A percentile compares a stretch with the other conserved stretches of the same genome.
Conservation (phyloP, 2,329 filamentous ascomycete species). For the Drechmeria coniospora region DNA sequence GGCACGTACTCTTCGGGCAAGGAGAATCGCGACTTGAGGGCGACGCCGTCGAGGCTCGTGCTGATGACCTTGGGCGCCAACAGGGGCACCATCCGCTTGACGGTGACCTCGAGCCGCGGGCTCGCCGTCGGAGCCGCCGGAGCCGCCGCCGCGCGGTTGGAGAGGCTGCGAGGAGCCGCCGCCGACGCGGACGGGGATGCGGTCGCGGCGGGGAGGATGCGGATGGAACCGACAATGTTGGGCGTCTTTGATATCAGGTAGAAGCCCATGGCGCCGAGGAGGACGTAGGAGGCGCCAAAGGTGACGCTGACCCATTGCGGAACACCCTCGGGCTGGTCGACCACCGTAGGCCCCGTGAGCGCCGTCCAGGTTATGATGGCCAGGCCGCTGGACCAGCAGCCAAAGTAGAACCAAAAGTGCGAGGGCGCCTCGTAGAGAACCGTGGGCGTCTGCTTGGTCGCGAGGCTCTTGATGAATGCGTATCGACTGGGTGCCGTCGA, state of each 20-base stretch:
- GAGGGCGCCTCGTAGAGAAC: constrained; percentile 50
- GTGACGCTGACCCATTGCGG: constrained; percentile 40
- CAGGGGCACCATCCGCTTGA: constrained; percentile 34
- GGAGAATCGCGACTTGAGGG: constrained; percentile 22
- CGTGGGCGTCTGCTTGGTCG: constrained; percentile 37
- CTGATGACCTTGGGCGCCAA: constrained; percentile 26
- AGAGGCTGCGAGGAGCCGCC: constrained; percentile 3
- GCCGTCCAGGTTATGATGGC: constrained; percentile 22
- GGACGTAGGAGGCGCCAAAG: constrained; percentile 41
- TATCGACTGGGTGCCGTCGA: constrained; percentile 18
- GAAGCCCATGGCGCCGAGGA: constrained; percentile 44
- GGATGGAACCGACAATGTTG: constrained; percentile 42
- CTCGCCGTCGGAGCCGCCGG: constrained; percentile 5
- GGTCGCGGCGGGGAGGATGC: constrained; percentile 33
- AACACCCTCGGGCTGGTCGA: constrained; percentile 30
- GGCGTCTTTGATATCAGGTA: constrained; percentile 42
- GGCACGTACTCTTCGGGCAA: constrained; percentile 22
- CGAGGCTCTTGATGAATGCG: constrained; percentile 39
- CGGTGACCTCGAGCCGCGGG: constrained; percentile 36
- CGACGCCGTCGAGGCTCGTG: constrained; percentile 17
- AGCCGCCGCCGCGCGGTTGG: too few relatives aligned
- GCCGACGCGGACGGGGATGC: constrained; percentile 3
- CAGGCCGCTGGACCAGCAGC: constrained; percentile 39
- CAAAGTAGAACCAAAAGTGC: constrained; percentile 45
- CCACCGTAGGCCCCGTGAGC: constrained; percentile 16